Conservation (phyloP, 495 filamentous ascomycete species). For the Apiosordaria backusii region DNA sequence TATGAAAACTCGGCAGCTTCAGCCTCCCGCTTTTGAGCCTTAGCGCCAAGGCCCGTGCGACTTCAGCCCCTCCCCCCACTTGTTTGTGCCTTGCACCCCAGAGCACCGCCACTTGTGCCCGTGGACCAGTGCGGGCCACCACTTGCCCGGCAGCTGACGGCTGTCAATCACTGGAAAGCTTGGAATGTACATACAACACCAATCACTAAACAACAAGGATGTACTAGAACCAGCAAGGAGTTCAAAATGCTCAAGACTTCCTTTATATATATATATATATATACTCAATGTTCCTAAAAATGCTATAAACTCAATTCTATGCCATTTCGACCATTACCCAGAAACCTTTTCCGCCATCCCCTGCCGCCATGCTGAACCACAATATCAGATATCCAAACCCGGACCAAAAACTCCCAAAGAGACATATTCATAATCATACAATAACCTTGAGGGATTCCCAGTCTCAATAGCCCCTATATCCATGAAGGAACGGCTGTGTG, state of each 20-base stretch:
- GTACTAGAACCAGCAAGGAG: neutral
- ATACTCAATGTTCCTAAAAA: neutral
- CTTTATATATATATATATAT: neutral
- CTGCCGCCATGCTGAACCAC: neutral
- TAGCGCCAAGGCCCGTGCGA: constrained; percentile 10
- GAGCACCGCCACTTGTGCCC: constrained; percentile 15
- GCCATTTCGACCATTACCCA: neutral
- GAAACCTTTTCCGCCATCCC: neutral
- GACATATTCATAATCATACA: neutral
- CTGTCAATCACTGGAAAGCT: neutral
- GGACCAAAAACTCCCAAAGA: neutral
- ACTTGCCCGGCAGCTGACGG: neutral
- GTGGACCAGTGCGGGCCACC: neutral
- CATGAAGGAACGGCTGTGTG: constrained; percentile 15
- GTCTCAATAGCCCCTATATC: constrained; percentile 7
- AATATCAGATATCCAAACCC: neutral
- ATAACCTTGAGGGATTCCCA: neutral
- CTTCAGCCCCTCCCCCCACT: neutral
- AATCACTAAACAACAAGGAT: neutral
- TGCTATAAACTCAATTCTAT: neutral
- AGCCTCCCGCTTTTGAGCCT: constrained; percentile 26
- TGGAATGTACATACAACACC: neutral
- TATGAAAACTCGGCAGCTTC: constrained; percentile 29
- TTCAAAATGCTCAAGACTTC: neutral
- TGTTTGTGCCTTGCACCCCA: neutral